Evolutionary conservation across 345 rosid species (phyloP), one percentile per base, ranked within the genome.

Genomic region (Isatis tinctoria): DNA sequence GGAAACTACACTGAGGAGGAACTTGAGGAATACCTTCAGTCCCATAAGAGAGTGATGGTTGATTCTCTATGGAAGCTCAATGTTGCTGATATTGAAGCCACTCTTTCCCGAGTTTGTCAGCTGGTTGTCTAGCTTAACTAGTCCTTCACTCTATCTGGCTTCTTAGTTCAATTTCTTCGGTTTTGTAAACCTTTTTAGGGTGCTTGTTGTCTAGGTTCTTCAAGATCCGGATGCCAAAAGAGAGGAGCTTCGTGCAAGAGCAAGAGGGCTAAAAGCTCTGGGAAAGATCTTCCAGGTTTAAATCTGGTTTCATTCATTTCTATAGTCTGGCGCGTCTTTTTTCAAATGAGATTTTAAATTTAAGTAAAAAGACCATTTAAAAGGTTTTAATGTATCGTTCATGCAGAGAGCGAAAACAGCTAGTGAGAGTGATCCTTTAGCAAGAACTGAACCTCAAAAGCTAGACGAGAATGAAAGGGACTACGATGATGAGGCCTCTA

Each of bases 21-120:
- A 83, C 97, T 95, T 81, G 97, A 92, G 85, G 88, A 79, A 62
- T 95, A 92, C 60, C 80, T 92, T 84, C 86, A 85, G 66, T 77
- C 97, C 60, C 90, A 92, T 82, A 95, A 95, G 76, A 86, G 93
- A 75, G 77, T 90, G 84, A 88, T 92, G 99, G 86, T 81, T 70
- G 97, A 92, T 85, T 95, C 97, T 13, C 80, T 92, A 59, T 95
- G 99, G 99, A 95, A 95, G 81, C 97, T 95, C 74, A 95, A 95
- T 11, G 97, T 95, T 48, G 97, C 99, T 35, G 99, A 95, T 75
- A 92, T 95, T 9, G 99, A 95, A 83, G 91, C 87, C 56, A 95
- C 97, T 43, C 99, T 95, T 74, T 90, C 86, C 74, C 92, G 86
- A 60, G 97, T 95, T 84, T 95, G 97, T 83, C 99, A 88, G 78